These are phyloP conservation scores for Leptodontidium sp. DNA, from an alignment of 2,329 filamentous ascomycete species.

Conservation along the genomic window DNA sequence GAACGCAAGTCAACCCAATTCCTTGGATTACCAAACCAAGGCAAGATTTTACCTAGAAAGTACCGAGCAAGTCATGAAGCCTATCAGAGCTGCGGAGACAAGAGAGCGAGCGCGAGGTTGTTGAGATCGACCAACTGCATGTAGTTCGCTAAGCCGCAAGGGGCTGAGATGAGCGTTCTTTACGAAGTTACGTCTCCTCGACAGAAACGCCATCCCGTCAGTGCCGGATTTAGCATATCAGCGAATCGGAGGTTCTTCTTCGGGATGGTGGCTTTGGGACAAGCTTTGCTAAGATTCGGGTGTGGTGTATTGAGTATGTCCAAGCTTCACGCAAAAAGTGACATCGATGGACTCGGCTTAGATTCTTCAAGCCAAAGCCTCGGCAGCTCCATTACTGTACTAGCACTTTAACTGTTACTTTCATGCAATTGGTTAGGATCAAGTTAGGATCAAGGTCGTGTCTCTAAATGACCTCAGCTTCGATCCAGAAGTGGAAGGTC, in stretches of 20 bases:
- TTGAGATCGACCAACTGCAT: not conserved
- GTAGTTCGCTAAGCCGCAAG: not conserved
- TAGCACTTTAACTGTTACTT: not conserved
- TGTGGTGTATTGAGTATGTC: not conserved
- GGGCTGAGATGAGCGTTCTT: conserved; percentile 7
- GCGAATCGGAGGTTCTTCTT: not conserved
- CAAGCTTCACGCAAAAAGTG: not conserved
- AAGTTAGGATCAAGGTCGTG: not conserved
- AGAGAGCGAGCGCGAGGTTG: not conserved
- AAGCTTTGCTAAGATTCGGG: conserved; percentile 5
- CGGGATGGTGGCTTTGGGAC: not conserved
- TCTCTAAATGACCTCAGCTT: not conserved
- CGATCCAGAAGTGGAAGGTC: not conserved
- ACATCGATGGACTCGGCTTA: not conserved
- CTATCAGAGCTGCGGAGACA: not conserved
- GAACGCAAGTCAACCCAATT: not conserved
- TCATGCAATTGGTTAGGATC: not conserved
- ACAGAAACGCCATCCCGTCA: conserved; percentile 9
- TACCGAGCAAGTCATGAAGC: not conserved
- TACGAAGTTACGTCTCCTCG: too few relatives aligned
- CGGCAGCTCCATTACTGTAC: not conserved
- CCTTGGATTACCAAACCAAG: not conserved
- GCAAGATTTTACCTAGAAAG: not conserved
- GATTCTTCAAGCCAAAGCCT: not conserved
- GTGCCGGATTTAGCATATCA: not conserved